Evolutionary conservation across 768 basidiomycete genomes (phyloP).

Genomic region (Phaffia tasmanica): DNA sequence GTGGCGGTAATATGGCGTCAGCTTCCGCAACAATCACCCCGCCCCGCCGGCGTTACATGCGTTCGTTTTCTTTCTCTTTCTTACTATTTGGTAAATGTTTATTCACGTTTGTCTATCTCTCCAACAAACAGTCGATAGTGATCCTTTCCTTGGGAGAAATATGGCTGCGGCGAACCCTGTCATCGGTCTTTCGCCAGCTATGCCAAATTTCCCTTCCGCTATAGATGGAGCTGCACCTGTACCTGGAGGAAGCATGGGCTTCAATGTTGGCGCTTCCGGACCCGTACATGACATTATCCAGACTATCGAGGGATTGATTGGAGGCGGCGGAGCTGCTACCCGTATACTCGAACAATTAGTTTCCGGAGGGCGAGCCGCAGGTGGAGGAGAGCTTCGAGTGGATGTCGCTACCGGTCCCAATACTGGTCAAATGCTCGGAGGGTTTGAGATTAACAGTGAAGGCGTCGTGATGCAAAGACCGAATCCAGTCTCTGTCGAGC

Average conservation of each 20-base stretch:
- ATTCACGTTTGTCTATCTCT: not conserved
- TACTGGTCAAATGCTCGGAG: slow-evolving; percentile 2
- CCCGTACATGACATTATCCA: slow-evolving; percentile 50
- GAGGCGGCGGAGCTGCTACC: slow-evolving; percentile 48
- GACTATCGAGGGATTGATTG: slow-evolving; percentile 65
- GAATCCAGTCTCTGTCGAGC: no score
- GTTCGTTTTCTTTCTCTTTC: not conserved
- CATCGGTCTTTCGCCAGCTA: slow-evolving; percentile 31
- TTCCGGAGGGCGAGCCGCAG: slow-evolving; percentile 43
- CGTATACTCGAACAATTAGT: slow-evolving; percentile 78
- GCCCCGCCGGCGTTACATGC: slow-evolving; percentile 10
- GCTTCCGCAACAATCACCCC: not conserved
- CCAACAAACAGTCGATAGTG: not conserved
- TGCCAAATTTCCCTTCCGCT: slow-evolving; percentile 34
- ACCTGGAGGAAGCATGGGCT: slow-evolving; percentile 41
- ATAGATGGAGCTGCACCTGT: slow-evolving; percentile 6
- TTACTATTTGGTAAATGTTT: not conserved
- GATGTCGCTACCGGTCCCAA: slow-evolving; percentile 40
- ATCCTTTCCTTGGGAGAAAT: no score
- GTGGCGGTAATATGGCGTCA: not conserved
- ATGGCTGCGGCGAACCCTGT: no score
- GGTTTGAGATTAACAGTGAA: slow-evolving; percentile 9
- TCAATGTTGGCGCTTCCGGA: slow-evolving; percentile 40
- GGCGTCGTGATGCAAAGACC: not conserved
- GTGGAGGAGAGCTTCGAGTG: slow-evolving; percentile 58